Evolutionary conservation across 139 green algal genomes (phyloP), one percentile per base, ranked within the genome.

Genomic region (Volvox africanus): DNA sequence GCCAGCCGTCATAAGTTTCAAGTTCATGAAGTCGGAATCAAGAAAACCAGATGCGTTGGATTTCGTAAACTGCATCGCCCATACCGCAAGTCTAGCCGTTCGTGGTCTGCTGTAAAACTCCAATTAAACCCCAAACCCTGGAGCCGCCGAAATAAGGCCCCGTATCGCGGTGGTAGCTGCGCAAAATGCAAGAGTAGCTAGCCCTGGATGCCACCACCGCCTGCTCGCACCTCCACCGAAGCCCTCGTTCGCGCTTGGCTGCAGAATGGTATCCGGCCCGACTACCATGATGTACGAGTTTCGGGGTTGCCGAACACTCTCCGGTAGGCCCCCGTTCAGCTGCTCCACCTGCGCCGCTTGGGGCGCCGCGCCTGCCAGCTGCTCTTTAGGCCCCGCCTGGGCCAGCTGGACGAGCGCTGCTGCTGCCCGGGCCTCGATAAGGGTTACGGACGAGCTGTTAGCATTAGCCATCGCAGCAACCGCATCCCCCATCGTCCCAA

Each of bases 231-330:
- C 61, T 32, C 61, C 61, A n/a, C 61, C 0, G 16, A 44, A 28
- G 50, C 50, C 61, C 81, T 61, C 20, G 36, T 73, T 84, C 78
- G 2, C n/a, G 12, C 18, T 61, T 1, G 55, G 81, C 61, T 36
- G 24, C 61, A 76, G 14, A 2, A 76, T n/a, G 2, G 17, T 28
- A 55, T 13, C 20, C 18, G 33, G 19, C 5, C 17, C 82, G 82
- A 82, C 2, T 11, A 36, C 85, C 85, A 89, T 89, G 28, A 61
- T 67, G 37, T 89, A 89, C 17, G 85, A 89, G 5, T 35, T 71
- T 0, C 18, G 35, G 1, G 85, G 69, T 30, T 89, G 69, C 28
- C 85, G 69, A 32, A 78, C 85, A 32, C 67, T n/a, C 20, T 89
- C 85, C 17, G 85, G n/a, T 71, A 89, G 85, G 3, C 85, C 85